Evolutionary conservation across 495 filamentous ascomycete species (phyloP).

Genomic region (Bombardia bombarda): DNA sequence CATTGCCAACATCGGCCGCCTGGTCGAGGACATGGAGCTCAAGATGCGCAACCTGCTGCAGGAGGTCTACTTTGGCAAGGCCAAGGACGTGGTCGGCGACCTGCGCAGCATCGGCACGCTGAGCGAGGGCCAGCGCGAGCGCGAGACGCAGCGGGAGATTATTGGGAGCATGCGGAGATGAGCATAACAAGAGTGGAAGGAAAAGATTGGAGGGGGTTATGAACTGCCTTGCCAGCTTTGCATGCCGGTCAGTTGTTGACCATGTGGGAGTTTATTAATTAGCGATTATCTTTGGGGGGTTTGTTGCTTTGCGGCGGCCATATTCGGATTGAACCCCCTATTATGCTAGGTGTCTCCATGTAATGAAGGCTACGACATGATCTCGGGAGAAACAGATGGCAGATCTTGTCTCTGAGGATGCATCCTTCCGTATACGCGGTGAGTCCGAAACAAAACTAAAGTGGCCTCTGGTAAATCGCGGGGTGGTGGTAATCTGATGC

Average conservation of each 20-base stretch:
- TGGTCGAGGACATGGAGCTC: slow-evolving; percentile 99
- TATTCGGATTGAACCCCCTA: too few species aligned
- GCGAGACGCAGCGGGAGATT: slow-evolving; percentile 83
- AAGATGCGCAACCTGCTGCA: slow-evolving; percentile 99
- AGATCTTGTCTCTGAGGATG: background rate
- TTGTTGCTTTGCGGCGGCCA: background rate
- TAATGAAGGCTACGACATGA: slow-evolving; percentile 3
- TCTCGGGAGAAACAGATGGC: background rate
- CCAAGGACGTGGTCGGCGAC: slow-evolving; percentile 97
- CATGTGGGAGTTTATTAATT: background rate
- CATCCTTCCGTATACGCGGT: too few species aligned
- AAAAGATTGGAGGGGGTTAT: background rate
- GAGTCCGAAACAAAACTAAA: too few species aligned
- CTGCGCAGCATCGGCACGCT: slow-evolving; percentile 82
- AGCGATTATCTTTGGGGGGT: background rate
- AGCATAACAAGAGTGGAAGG: too few species aligned
- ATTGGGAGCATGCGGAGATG: slow-evolving; percentile 60
- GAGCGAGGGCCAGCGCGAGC: slow-evolving; percentile 78
- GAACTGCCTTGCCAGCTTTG: background rate
- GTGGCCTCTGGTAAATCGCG: too few species aligned
- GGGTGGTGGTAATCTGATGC: too few species aligned
- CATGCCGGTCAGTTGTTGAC: background rate
- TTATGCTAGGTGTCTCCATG: slow-evolving; percentile 2
- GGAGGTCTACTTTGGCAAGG: slow-evolving; percentile 99
- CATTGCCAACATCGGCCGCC: slow-evolving; percentile 86